A percentile compares a stretch with the other conserved stretches of the same genome.
phyloP scores from a whole-genome alignment of 2,329 filamentous ascomycete genomes.

The Monosporascus sp. region DNA sequence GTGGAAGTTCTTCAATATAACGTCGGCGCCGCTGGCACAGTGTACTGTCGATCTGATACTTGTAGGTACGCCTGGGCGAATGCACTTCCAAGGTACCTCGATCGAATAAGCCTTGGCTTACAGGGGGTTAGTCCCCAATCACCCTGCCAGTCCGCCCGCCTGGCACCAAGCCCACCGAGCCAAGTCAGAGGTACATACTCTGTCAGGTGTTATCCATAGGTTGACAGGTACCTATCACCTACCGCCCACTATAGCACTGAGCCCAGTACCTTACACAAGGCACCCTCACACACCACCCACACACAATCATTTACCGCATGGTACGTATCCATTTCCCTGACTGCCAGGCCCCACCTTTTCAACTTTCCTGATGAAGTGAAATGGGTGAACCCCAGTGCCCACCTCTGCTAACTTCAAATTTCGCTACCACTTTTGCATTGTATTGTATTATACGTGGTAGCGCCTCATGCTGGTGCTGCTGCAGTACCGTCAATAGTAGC shows the following conservation, averaged over 20 bases:
- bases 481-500: slow-evolving; percentile 1
- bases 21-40: not conserved
- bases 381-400: slow-evolving; percentile 19
- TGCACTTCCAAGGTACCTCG: not conserved
- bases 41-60: not conserved
- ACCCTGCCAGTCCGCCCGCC: too few relatives aligned
- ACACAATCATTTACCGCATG: slow-evolving; percentile 6
- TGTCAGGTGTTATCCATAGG: too few relatives aligned
- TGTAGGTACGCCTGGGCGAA: not conserved
- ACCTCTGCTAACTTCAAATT: slow-evolving; percentile 26
- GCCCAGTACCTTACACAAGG: not conserved
- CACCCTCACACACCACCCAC: slow-evolving; percentile 6
- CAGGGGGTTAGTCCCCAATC: too few relatives aligned
- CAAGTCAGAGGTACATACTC: too few relatives aligned
- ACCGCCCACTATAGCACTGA: not conserved
- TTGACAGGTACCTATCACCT: not conserved
- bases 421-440: slow-evolving; percentile 21
- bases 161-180: too few relatives aligned
- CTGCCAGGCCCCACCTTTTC: not conserved
- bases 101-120: not conserved
- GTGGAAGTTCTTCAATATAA: not conserved
- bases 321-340: not conserved
- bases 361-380: slow-evolving; percentile 1
- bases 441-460: not conserved
- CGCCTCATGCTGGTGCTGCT: not conserved